Conservation (phyloP, 352 stramenopile genomes). For the Thraustochytrium striatum region DNA sequence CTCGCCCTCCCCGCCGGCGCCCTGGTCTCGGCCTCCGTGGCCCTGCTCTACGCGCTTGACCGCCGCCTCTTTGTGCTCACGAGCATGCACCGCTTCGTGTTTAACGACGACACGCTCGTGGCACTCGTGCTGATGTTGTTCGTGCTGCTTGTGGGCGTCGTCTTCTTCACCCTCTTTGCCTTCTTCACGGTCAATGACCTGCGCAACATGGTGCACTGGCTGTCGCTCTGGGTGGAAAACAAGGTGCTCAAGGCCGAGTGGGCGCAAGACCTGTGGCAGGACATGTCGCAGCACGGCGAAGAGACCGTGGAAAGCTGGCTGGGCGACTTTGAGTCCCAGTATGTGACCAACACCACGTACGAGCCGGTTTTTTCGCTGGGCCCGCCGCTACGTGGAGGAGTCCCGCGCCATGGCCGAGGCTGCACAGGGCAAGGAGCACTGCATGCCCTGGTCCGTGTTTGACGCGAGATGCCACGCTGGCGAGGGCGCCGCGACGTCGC, state of each 20-base stretch:
- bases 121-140: constrained; percentile 30
- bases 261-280: constrained; percentile 23
- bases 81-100: constrained; percentile 25
- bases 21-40: background rate
- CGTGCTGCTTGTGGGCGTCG: background rate
- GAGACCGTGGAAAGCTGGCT: constrained; percentile 19
- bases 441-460: no score
- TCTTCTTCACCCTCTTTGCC: constrained; percentile 26
- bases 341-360: constrained; percentile 39
- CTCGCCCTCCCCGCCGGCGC: no score
- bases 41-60: constrained; percentile 7
- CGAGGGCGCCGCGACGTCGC: no score
- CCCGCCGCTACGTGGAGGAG: constrained; percentile 31
- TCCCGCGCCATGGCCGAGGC: background rate
- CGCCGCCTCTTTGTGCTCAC: constrained; percentile 8
- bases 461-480: no score
- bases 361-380: constrained; percentile 36
- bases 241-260: constrained; percentile 21
- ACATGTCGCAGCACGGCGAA: constrained; percentile 19
- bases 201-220: background rate
- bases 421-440: no score
- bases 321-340: constrained; percentile 24
- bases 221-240: background rate
- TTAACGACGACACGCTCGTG: constrained; percentile 37
- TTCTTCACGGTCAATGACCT: constrained; percentile 31